These are phyloP conservation scores for Sclerotinia subarctica DNA, from an alignment of 2,329 filamentous ascomycete genomes.

Conservation along the genomic window DNA sequence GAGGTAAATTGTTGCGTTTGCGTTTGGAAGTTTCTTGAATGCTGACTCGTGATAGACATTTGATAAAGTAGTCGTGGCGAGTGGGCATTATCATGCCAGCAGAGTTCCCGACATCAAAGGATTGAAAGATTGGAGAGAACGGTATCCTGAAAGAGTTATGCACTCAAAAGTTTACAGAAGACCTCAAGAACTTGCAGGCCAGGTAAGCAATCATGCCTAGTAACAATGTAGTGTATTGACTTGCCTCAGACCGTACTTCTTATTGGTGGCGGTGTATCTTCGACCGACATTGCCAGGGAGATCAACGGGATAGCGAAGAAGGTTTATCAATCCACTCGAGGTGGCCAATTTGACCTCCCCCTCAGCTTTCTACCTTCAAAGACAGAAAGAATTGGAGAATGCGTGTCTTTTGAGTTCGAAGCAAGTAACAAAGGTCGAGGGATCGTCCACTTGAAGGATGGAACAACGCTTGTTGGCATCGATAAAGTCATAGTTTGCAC, in stretches of 20 bases:
- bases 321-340: conserved; percentile 33
- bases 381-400: conserved; percentile 26
- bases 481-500: conserved; percentile 64
- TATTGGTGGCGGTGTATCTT: conserved; percentile 54
- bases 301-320: conserved; percentile 28
- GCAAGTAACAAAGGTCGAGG: conserved; percentile 45
- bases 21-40: neutral
- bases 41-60: conserved; percentile 42
- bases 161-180: conserved; percentile 73
- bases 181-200: conserved; percentile 54
- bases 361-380: conserved; percentile 26
- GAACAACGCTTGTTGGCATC: conserved; percentile 51
- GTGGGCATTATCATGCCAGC: conserved; percentile 64
- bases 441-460: conserved; percentile 51
- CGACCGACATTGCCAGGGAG: conserved; percentile 40
- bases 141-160: conserved; percentile 51
- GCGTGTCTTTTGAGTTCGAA: conserved; percentile 27
- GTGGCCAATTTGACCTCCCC: conserved; percentile 30
- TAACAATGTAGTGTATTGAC: neutral
- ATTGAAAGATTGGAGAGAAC: conserved; percentile 53
- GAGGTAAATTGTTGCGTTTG: neutral
- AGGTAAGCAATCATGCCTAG: conserved; percentile 34
- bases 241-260: conserved; percentile 48
- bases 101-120: conserved; percentile 60
- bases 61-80: conserved; percentile 64